Percentiles rank a stretch among this genome's conserved stretches.
phyloP scores from a whole-genome alignment of 1,284 basidiomycete genomes.

The Gomphus sp. region DNA sequence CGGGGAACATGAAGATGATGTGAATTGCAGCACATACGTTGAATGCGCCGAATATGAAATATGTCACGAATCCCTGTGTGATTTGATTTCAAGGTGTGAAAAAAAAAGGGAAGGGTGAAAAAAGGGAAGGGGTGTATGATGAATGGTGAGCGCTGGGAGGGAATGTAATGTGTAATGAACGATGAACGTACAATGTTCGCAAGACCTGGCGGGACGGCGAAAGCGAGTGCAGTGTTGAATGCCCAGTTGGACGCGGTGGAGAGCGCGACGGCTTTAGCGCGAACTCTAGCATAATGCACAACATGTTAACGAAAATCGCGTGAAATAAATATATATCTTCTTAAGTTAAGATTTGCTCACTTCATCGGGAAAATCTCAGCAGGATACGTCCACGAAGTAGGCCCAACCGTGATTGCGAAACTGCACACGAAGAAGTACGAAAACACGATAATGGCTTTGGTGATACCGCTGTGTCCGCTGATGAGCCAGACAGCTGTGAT shows the following conservation, averaged over 20 bases:
- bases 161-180: neutral
- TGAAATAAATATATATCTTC: too few relatives aligned
- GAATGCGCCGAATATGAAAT: constrained; percentile 73
- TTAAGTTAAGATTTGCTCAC: neutral
- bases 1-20: constrained; percentile 65
- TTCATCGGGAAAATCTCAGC: constrained; percentile 60
- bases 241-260: constrained; percentile 57
- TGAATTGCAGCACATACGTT: constrained; percentile 65
- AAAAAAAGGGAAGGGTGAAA: too few relatives aligned
- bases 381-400: constrained; percentile 62
- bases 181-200: constrained; percentile 39
- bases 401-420: constrained; percentile 71
- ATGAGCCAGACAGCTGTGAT: constrained; percentile 49
- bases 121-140: neutral
- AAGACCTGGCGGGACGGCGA: constrained; percentile 50
- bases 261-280: constrained; percentile 64
- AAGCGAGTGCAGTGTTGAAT: constrained; percentile 68
- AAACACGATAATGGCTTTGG: constrained; percentile 65
- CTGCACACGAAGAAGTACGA: constrained; percentile 67
- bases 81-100: neutral
- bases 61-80: constrained; percentile 26
- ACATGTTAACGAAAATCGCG: neutral
- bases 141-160: neutral
- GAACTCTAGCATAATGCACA: constrained; percentile 30
- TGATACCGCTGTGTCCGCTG: constrained; percentile 40